Conservation (phyloP, 345 rosid genomes). For the Murraya koenigii region DNA sequence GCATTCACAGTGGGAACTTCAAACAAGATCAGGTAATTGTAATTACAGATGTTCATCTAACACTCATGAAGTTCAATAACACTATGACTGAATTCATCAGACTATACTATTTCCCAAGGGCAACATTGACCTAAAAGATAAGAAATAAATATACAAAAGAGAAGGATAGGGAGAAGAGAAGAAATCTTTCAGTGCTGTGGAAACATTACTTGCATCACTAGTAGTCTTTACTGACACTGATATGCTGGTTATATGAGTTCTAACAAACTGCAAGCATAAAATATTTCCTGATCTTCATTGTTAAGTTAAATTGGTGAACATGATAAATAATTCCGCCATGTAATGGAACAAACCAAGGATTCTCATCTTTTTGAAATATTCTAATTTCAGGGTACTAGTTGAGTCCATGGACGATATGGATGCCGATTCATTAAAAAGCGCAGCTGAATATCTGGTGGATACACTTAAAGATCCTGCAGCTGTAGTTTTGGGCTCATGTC, state of each 20-base stretch:
- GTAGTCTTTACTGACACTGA: not conserved
- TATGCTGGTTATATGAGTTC: not conserved
- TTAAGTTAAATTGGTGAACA: not conserved
- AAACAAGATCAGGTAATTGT: conserved; percentile 49
- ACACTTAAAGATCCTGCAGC: conserved; percentile 79
- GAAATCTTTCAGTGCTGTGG: not conserved
- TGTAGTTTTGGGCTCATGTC: conserved; percentile 74
- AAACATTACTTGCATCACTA: not conserved
- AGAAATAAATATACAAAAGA: not conserved
- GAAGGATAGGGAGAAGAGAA: not conserved
- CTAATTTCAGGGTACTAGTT: conserved; percentile 62
- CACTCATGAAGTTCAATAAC: not conserved
- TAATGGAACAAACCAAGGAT: not conserved
- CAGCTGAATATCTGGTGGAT: conserved; percentile 70
- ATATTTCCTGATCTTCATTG: not conserved
- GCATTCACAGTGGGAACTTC: conserved; percentile 62
- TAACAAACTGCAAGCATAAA: not conserved
- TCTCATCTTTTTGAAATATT: not conserved
- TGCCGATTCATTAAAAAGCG: conserved; percentile 81
- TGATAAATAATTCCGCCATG: not conserved
- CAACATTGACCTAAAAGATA: not conserved
- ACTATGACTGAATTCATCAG: not conserved
- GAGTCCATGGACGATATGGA: conserved; percentile 79
- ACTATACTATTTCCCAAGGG: not conserved
- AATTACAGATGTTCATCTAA: not conserved